Percentiles rank a stretch among this genome's conserved stretches.
phyloP scores from a whole-genome alignment of 768 basidiomycete genomes.

The Leccinum disarticulatum region DNA sequence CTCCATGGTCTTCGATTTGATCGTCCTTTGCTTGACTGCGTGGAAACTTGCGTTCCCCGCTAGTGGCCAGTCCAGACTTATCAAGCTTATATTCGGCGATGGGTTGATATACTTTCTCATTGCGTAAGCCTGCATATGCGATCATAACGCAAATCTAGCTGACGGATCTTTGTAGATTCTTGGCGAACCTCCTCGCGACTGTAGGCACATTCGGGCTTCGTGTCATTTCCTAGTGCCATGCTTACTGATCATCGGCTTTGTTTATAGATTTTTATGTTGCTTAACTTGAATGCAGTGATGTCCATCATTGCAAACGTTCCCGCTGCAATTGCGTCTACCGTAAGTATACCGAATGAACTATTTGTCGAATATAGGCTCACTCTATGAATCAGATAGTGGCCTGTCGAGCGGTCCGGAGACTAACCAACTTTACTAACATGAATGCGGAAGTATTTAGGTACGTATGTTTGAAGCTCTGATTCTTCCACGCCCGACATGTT shows the following conservation, averaged over 20 bases:
- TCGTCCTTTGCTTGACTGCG: constrained; percentile 58
- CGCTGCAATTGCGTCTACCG: constrained; percentile 67
- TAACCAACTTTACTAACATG: constrained; percentile 55
- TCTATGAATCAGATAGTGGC: constrained; percentile 57
- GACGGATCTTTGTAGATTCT: constrained; percentile 45
- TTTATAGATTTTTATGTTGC: constrained; percentile 55
- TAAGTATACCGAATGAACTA: constrained; percentile 26
- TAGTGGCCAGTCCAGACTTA: constrained; percentile 53
- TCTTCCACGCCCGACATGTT: constrained; percentile 16
- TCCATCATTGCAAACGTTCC: constrained; percentile 74
- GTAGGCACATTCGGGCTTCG: constrained; percentile 21
- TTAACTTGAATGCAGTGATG: constrained; percentile 71
- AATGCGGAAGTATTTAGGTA: constrained; percentile 55
- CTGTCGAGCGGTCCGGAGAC: constrained; percentile 58
- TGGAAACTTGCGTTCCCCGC: constrained; percentile 54
- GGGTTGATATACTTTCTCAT: constrained; percentile 72
- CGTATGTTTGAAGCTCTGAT: constrained; percentile 30
- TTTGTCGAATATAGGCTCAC: background rate
- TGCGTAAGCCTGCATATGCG: constrained; percentile 47
- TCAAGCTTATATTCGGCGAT: constrained; percentile 67
- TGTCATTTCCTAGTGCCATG: background rate
- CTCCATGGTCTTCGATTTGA: constrained; percentile 70
- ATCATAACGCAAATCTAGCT: background rate
- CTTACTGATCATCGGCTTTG: background rate
- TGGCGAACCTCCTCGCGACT: constrained; percentile 62